A percentile compares a stretch with the other conserved stretches of the same genome.
Conservation (phyloP, 352 stramenopile genomes). For the Pythium dissimile region DNA sequence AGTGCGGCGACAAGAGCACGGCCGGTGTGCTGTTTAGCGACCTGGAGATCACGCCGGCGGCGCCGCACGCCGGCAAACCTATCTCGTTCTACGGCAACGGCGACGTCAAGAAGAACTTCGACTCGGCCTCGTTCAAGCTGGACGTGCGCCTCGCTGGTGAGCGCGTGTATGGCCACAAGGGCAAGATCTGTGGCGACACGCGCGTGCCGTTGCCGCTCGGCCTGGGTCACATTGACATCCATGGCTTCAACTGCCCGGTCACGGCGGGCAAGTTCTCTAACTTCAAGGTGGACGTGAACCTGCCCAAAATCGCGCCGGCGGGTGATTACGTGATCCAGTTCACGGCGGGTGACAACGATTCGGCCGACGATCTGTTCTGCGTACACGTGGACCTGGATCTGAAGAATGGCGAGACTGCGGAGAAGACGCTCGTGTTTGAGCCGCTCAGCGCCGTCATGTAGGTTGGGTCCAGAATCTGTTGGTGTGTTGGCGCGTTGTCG, state of each 20-base stretch:
- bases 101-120: constrained; percentile 64
- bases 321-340: constrained; percentile 84
- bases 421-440: constrained; percentile 71
- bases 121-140: constrained; percentile 63
- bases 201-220: constrained; percentile 75
- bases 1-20: constrained; percentile 70
- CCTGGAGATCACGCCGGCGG: constrained; percentile 55
- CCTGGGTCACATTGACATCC: constrained; percentile 83
- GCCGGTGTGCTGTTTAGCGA: constrained; percentile 64
- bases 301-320: constrained; percentile 71
- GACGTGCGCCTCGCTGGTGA: constrained; percentile 66
- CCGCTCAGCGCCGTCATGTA: constrained; percentile 60
- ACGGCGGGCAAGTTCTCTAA: constrained; percentile 58
- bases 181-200: constrained; percentile 72
- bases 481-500: background rate
- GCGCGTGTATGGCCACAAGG: constrained; percentile 69
- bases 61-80: constrained; percentile 73
- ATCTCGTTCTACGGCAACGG: constrained; percentile 70
- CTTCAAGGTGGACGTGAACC: constrained; percentile 78
- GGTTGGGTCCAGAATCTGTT: background rate
- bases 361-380: constrained; percentile 61
- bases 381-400: constrained; percentile 77
- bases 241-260: constrained; percentile 75
- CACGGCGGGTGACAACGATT: constrained; percentile 40
- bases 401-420: constrained; percentile 26